Base-by-base conservation (phyloP, 495 filamentous ascomycete genomes). In the Penicillium waksmanii region DNA sequence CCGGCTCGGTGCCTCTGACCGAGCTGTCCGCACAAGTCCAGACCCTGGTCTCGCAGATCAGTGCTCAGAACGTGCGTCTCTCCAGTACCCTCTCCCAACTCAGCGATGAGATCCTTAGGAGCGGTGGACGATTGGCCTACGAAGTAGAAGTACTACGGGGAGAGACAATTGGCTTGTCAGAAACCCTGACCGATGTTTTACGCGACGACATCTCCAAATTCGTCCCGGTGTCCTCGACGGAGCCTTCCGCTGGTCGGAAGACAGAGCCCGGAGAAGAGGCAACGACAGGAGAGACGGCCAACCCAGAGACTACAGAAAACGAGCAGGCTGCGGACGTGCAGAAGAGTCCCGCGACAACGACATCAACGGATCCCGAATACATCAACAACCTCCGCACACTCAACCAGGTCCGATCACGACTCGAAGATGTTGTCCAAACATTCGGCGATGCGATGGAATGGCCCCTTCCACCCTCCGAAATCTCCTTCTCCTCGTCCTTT, bases 381-480 rank as follows among this genome's bases (percentile, higher is more conserved):
- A 88, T 98, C 56, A 80, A 81, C 18, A 85, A 89, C 50, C 82
- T 98, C 44, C 89, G 89, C 64, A 97, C 90, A 19, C 80, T 98
- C 12, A 88, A 87, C 19, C 82, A 85, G n/a, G 91, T 97, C 17
- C 88, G 93, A 55, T 74, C 84, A 1, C 87, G 92, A 15, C 80
- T 98, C 11, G 92, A 97, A 65, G 82, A 87, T 1, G 92, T 97
- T 7, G 90, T 96, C 48, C 87, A 89, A 69, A 88, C 87, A 21
- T 98, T 98, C 67, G 93, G 92, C 53, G 87, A 93, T 60, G 96
- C 96, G 10, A 94, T 98, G 87, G 86, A 93, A 63, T 97, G 95
- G 83, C 87, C 90, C 12, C 83, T 98, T 42, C 90, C 93, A 1
- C 93, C 92, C 1, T 92, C 89, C 1, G 87, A 90, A 59, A 77